Conservation (phyloP, 2,329 filamentous ascomycete genomes). For the Diplodia seriata region DNA sequence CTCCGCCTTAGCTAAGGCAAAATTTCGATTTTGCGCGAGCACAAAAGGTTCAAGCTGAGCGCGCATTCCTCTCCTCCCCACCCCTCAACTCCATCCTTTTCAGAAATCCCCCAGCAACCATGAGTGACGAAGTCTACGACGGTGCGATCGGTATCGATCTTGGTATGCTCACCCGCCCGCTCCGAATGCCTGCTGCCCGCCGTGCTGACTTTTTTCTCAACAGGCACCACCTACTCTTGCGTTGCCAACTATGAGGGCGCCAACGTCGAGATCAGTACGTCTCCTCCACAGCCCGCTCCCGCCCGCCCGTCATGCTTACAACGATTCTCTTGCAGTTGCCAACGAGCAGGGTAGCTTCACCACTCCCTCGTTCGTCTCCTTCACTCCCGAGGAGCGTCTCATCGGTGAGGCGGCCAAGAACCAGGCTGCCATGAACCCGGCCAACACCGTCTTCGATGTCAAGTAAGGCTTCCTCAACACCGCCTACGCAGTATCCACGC, state of each 20-base stretch:
- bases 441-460: conserved; percentile 98
- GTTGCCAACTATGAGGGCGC: conserved; percentile 99
- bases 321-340: conserved; percentile 67
- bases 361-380: conserved; percentile 98
- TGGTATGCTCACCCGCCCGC: conserved; percentile 66
- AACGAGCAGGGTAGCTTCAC: conserved; percentile 99
- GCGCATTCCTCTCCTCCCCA: conserved; percentile 36
- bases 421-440: conserved; percentile 99
- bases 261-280: conserved; percentile 97
- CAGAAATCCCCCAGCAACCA: conserved; percentile 59
- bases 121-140: conserved; percentile 98
- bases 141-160: conserved; percentile 99
- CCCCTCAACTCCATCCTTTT: conserved; percentile 38
- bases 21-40: conserved; percentile 31
- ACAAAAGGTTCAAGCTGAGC: conserved; percentile 32
- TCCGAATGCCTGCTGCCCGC: not conserved
- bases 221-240: conserved; percentile 99
- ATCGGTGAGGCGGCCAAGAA: conserved; percentile 99
- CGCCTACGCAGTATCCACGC: not conserved
- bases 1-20: conserved; percentile 30
- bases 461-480: conserved; percentile 66
- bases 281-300: conserved; percentile 33
- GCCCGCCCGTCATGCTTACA: conserved; percentile 31
- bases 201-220: conserved; percentile 42
- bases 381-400: conserved; percentile 97